A percentile compares a stretch with the other conserved stretches of the same genome.
These are phyloP conservation scores for Fimicolochytrium jonesii DNA, from an alignment of 192 early-diverging fungal species.

Conservation along the genomic window DNA sequence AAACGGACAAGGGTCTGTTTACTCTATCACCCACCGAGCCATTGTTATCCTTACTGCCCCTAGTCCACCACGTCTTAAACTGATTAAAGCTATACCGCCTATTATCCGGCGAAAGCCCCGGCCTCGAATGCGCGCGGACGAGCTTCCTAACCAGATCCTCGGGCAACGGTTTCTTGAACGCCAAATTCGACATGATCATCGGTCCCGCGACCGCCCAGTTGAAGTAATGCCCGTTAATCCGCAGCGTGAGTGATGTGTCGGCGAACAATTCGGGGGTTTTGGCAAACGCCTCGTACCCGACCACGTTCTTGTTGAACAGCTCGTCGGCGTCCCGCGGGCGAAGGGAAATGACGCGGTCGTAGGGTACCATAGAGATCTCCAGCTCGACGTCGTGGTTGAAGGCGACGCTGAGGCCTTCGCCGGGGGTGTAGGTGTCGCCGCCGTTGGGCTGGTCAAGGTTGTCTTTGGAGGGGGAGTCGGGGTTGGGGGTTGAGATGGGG, in stretches of 20 bases:
- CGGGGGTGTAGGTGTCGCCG: slow-evolving; percentile 2
- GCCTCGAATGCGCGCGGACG: neutral
- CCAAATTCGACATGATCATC: slow-evolving; percentile 51
- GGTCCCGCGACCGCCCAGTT: slow-evolving; percentile 59
- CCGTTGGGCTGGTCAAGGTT: neutral
- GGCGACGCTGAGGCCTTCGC: slow-evolving; percentile 19
- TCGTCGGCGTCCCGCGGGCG: slow-evolving; percentile 29
- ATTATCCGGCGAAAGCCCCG: slow-evolving; percentile 8
- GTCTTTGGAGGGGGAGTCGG: neutral
- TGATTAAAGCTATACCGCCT: slow-evolving; percentile 27
- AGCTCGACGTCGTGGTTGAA: slow-evolving; percentile 21
- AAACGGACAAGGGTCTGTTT: too few species aligned
- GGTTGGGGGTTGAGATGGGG: neutral
- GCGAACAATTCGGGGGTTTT: slow-evolving; percentile 50
- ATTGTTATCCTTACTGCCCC: too few species aligned
- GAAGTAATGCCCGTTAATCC: slow-evolving; percentile 54
- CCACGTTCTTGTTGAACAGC: slow-evolving; percentile 45
- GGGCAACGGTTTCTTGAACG: slow-evolving; percentile 54
- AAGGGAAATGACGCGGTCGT: slow-evolving; percentile 16
- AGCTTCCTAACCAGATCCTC: slow-evolving; percentile 23
- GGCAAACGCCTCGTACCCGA: slow-evolving; percentile 53
- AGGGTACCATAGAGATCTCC: slow-evolving; percentile 23
- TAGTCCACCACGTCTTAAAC: slow-evolving; percentile 35
- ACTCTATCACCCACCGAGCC: too few species aligned
- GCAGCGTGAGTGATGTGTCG: slow-evolving; percentile 51